Evolutionary conservation across 2,329 filamentous ascomycete genomes (phyloP), one percentile per base, ranked within the genome.

Genomic region (Gnomoniopsis smithogilvyi): DNA sequence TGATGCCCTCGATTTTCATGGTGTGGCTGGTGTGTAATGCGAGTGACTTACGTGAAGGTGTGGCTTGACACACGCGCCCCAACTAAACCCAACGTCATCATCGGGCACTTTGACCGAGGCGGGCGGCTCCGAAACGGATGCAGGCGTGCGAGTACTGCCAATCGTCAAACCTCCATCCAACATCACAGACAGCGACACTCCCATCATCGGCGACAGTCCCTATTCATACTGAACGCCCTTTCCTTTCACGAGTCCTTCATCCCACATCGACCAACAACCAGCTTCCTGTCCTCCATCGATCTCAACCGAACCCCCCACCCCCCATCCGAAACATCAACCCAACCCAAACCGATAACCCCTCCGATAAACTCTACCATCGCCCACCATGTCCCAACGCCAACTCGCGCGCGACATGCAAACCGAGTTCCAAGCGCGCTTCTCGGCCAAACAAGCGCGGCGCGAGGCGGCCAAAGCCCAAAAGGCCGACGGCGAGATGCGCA

Each of bases 341-440:
- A 21, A n/a, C 34, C 38, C 36, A 54, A 49, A 15, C 22, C 21
- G 30, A 22, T 11, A 21, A 19, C 17, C 33, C 19, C 21, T 22
- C 19, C 34, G 34, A 52, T 36, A 57, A 17, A 19, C 17, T 47
- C 24, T 7, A n/a, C 19, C 26, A 26, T 14, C 30, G 11, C 41
- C 24, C 71, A 76, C 61, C 59, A 86, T 86, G 83, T 80, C 81
- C 62, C 84, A 83, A 72, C 79, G 82, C 70, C 82, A 85, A 69
- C 75, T 79, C 59, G 78, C 81, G 64, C 78, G 82, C 72, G 83
- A 85, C 72, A 85, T 82, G 80, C 81, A 86, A 68, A 79, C 82
- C 72, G 83, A 86, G 72, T 85, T 86, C 70, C 82, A 86, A 69
- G 83, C 83, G 62, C 80, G 83, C 78, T 85, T 86, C 73, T 81